Conservation (phyloP, 78 protist species). For the slime mould (Dictyostelium discoideum) region DNA sequence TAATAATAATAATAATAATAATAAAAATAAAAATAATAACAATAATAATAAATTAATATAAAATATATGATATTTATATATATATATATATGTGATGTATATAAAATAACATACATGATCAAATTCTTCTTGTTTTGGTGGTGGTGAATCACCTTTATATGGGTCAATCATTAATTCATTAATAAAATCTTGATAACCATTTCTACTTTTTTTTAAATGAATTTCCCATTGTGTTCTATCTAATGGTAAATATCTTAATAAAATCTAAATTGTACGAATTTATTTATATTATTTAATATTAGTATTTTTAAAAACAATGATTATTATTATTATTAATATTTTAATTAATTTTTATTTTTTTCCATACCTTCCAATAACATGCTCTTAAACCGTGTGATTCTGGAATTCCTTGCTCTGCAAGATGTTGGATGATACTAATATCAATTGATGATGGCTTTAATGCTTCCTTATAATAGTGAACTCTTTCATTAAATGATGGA, state of each 20-base stretch:
- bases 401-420: slow-evolving; percentile 80
- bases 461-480: slow-evolving; percentile 73
- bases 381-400: slow-evolving; percentile 82
- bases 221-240: slow-evolving; percentile 48
- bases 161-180: slow-evolving; percentile 79
- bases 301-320: no score
- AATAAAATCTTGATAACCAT: slow-evolving; percentile 46
- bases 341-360: no score
- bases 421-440: slow-evolving; percentile 63
- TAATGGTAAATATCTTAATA: slow-evolving; percentile 68
- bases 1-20: background rate
- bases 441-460: slow-evolving; percentile 38
- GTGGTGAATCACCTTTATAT: background rate
- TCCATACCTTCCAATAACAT: slow-evolving; percentile 80
- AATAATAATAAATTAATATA: background rate
- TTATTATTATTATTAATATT: no score
- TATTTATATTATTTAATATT: no score
- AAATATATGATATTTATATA: background rate
- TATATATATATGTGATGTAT: background rate
- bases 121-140: slow-evolving; percentile 23
- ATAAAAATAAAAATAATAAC: background rate
- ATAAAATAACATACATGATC: slow-evolving; percentile 67
- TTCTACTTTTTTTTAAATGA: slow-evolving; percentile 24
- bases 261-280: background rate
- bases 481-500: slow-evolving; percentile 54